Evolutionary conservation across 1,284 basidiomycete species (phyloP), one percentile per base, ranked within the genome.

Genomic region (Trametes pubescens): DNA sequence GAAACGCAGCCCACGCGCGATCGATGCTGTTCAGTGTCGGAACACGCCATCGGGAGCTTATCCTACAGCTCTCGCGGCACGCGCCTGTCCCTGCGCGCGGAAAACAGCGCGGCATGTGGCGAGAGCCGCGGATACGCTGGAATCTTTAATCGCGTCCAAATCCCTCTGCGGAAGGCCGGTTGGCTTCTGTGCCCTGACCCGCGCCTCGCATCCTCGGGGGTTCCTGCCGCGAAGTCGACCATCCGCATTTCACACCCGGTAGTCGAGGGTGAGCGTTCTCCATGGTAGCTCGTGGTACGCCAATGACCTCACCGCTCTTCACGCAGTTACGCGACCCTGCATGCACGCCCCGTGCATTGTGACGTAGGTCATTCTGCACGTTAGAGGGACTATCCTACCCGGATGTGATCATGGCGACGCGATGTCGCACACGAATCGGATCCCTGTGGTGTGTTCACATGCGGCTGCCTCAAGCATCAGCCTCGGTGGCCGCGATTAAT

Each of bases 161-260:
- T 9, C 40, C 2, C 40, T 10, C 43, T 44, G 40, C 10, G 22
- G 21, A 14, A 18, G 24, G 22, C 52, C 52, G 37, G 11, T 3
- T 47, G 4, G 44, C 51, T 60, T 60, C 59, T 37, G 7, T 34
- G 51, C 59, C 59, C 59, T 60, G 59, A 60, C 22, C 59, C 54
- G 59, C 59, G 59, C 44, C 32, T 34, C 29, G 53, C 26, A 9
- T 46, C 16, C 24, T 16, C n/a, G 35, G 22, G 21, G n/a, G 37
- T 38, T 14, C 52, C 38, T 54, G 32, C 29, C n/a, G 32, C 18
- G 29, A 51, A 21, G 49, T n/a, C 32, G 43, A 10, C 24, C 21
- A 46, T 3, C 35, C 24, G 37, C 24, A 53, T 32, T 2, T 34
- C 53, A 21, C 4, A 24, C 24, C 21, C 34, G 34, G 47, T 40